These are phyloP conservation scores for Protomyces lactucae-debilis DNA, from an alignment of 1,139 yeast genomes.

Conservation along the genomic window DNA sequence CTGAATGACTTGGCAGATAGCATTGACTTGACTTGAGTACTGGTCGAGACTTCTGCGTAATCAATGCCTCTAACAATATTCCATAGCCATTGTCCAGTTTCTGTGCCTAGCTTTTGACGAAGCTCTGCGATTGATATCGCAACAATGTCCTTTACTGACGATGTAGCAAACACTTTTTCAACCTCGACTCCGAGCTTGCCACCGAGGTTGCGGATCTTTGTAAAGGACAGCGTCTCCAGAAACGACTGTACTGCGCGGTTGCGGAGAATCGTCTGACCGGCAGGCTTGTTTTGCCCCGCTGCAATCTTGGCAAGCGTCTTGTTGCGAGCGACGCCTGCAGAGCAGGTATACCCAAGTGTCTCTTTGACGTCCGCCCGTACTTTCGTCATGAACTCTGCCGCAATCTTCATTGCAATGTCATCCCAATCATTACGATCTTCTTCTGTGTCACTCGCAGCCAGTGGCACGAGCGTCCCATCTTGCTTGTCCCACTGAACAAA, in stretches of 20 bases:
- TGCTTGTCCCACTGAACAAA: constrained; percentile 34
- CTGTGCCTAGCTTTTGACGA: constrained; percentile 44
- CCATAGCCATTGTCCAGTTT: constrained; percentile 43
- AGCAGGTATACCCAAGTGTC: constrained; percentile 73
- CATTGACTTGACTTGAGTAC: constrained; percentile 76
- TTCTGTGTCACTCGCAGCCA: constrained; percentile 31
- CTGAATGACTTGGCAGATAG: constrained; percentile 77
- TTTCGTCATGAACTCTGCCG: constrained; percentile 53
- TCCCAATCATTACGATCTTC: constrained; percentile 65
- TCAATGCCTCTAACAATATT: constrained; percentile 62
- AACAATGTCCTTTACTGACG: constrained; percentile 36
- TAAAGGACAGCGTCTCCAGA: constrained; percentile 56
- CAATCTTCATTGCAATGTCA: constrained; percentile 65
- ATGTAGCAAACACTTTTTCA: constrained; percentile 37
- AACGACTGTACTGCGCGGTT: constrained; percentile 50
- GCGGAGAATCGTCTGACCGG: constrained; percentile 61
- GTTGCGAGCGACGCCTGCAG: constrained; percentile 77
- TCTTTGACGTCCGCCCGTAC: constrained; percentile 52
- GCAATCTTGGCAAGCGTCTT: constrained; percentile 84
- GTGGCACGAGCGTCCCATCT: constrained; percentile 34
- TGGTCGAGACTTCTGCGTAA: constrained; percentile 50
- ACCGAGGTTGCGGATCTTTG: constrained; percentile 85
- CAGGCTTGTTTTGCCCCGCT: constrained; percentile 78
- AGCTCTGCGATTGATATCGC: constrained; percentile 34
- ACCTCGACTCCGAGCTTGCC: constrained; percentile 78